These are phyloP conservation scores for Daldinia sp. DNA, from an alignment of 2,329 filamentous ascomycete genomes.

Conservation along the genomic window DNA sequence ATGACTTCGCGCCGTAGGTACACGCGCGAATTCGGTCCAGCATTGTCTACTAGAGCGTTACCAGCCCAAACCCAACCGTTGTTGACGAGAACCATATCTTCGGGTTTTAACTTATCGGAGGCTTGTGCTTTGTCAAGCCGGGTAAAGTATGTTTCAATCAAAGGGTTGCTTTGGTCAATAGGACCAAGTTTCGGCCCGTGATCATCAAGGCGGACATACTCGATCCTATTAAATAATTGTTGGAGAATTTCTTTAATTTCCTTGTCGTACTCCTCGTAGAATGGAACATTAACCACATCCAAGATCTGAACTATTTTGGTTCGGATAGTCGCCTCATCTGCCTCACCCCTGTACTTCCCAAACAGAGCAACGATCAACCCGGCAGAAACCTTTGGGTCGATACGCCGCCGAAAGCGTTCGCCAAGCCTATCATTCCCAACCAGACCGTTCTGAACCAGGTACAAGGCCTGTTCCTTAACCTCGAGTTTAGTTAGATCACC, in stretches of 20 bases:
- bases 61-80: constrained; percentile 99
- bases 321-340: constrained; percentile 61
- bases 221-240: constrained; percentile 92
- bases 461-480: constrained; percentile 64
- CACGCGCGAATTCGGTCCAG: constrained; percentile 86
- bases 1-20: constrained; percentile 97
- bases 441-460: constrained; percentile 74
- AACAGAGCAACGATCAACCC: constrained; percentile 71
- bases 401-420: constrained; percentile 76
- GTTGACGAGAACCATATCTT: constrained; percentile 84
- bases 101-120: constrained; percentile 78
- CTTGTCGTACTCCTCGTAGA: constrained; percentile 90
- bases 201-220: constrained; percentile 92
- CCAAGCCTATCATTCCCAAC: constrained; percentile 77
- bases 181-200: constrained; percentile 87
- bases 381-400: constrained; percentile 75
- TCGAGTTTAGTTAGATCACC: constrained; percentile 58
- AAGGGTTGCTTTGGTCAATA: constrained; percentile 77
- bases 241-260: constrained; percentile 86
- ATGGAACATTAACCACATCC: constrained; percentile 84
- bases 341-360: constrained; percentile 70
- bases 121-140: constrained; percentile 80
- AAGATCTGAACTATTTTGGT: constrained; percentile 70
- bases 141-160: constrained; percentile 96
- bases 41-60: constrained; percentile 92